These are phyloP conservation scores for Fulvia fulva DNA, from an alignment of 2,329 filamentous ascomycete species.

Conservation along the genomic window DNA sequence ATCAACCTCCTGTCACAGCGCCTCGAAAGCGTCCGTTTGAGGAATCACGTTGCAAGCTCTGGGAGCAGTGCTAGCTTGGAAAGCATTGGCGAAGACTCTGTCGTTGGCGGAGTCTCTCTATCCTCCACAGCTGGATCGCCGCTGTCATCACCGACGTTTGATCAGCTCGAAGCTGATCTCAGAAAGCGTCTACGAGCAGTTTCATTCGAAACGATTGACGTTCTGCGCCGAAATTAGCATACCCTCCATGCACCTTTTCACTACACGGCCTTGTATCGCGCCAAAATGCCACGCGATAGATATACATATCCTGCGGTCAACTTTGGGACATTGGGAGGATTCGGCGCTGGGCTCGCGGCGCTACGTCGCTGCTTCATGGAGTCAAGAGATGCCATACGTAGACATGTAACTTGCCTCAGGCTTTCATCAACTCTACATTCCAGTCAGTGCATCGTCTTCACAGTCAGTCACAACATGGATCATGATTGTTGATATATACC, in stretches of 20 bases:
- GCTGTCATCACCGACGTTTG: background rate
- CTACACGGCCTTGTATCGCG: background rate
- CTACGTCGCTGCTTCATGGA: background rate
- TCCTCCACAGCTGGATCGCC: background rate
- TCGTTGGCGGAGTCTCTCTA: background rate
- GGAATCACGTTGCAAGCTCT: background rate
- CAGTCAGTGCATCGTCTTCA: background rate
- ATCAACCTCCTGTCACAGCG: conserved; percentile 3
- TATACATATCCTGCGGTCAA: background rate
- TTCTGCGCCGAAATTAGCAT: background rate
- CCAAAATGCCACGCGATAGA: background rate
- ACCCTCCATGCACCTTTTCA: background rate
- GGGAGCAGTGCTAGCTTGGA: background rate
- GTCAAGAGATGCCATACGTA: background rate
- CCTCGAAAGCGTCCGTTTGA: background rate
- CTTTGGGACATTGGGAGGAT: background rate
- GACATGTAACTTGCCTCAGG: background rate
- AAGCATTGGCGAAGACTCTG: background rate
- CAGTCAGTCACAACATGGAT: background rate
- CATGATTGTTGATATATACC: background rate
- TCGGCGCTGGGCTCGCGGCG: background rate
- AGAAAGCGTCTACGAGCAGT: background rate
- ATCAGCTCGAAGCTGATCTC: conserved; percentile 3
- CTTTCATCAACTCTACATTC: background rate
- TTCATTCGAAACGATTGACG: background rate